phyloP scores from a whole-genome alignment of 1,284 basidiomycete genomes.

The Entoloma clypeatum region DNA sequence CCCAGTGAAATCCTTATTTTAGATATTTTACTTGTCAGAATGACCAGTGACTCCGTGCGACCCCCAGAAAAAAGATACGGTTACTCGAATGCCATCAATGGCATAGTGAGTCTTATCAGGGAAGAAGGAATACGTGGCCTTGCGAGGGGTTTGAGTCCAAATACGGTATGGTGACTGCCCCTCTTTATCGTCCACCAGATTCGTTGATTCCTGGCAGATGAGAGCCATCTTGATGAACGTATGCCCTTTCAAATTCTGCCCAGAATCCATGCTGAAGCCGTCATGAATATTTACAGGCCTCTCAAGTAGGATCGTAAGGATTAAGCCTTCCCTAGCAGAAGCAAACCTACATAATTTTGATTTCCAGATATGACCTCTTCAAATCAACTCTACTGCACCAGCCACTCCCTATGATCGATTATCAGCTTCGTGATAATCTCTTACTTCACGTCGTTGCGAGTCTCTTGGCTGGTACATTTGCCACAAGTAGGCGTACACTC shows the following conservation, averaged over 20 bases:
- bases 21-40: conserved; percentile 79
- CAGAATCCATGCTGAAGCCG: conserved; percentile 9
- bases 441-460: conserved; percentile 64
- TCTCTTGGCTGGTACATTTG: conserved; percentile 76
- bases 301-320: conserved; percentile 85
- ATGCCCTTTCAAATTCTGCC: conserved; percentile 27
- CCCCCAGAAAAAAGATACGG: conserved; percentile 70
- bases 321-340: not conserved
- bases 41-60: conserved; percentile 83
- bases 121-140: conserved; percentile 73
- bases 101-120: conserved; percentile 59
- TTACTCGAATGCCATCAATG: conserved; percentile 75
- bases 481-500: conserved; percentile 60
- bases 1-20: not conserved
- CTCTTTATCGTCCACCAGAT: conserved; percentile 4
- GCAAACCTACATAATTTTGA: conserved; percentile 1
- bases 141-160: conserved; percentile 76
- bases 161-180: conserved; percentile 48
- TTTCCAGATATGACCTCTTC: conserved; percentile 80
- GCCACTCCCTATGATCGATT: conserved; percentile 55
- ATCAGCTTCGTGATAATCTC: conserved; percentile 68
- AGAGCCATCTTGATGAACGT: conserved; percentile 89
- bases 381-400: conserved; percentile 62
- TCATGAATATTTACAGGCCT: conserved; percentile 47
- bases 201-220: conserved; percentile 37